These are phyloP conservation scores for Fusarium sp. DNA, from an alignment of 2,329 filamentous ascomycete genomes.

Conservation along the genomic window DNA sequence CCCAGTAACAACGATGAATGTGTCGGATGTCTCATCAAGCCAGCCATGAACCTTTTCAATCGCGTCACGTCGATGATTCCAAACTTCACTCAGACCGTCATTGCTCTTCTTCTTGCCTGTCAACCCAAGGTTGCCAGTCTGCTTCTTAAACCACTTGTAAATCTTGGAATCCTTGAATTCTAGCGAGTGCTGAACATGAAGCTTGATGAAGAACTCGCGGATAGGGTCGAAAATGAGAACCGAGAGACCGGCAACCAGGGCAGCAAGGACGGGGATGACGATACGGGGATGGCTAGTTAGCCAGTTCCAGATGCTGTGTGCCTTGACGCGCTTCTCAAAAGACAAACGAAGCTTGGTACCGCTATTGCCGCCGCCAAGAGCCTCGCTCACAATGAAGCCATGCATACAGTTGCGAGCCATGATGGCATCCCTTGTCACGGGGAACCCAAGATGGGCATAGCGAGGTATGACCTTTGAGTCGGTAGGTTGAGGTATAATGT, in stretches of 20 bases:
- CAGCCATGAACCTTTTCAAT: slow-evolving; percentile 87
- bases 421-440: slow-evolving; percentile 78
- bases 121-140: slow-evolving; percentile 73
- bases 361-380: slow-evolving; percentile 77
- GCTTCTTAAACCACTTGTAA: slow-evolving; percentile 81
- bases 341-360: slow-evolving; percentile 84
- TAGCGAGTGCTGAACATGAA: slow-evolving; percentile 83
- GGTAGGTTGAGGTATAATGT: slow-evolving; percentile 84
- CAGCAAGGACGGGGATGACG: slow-evolving; percentile 84
- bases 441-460: slow-evolving; percentile 84
- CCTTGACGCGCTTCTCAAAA: slow-evolving; percentile 83
- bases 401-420: slow-evolving; percentile 95
- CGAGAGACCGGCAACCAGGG: slow-evolving; percentile 83
- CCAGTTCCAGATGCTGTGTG: slow-evolving; percentile 88
- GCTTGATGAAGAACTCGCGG: slow-evolving; percentile 90
- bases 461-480: slow-evolving; percentile 88
- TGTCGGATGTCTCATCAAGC: slow-evolving; percentile 89
- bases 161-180: slow-evolving; percentile 78
- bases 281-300: slow-evolving; percentile 86
- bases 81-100: slow-evolving; percentile 81
- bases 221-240: slow-evolving; percentile 95
- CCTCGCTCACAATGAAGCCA: slow-evolving; percentile 78
- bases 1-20: slow-evolving; percentile 93
- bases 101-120: slow-evolving; percentile 68
- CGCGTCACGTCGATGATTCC: slow-evolving; percentile 85